Percentiles rank a stretch among this genome's conserved stretches.
Evolutionary conservation across 2,329 filamentous ascomycete species (phyloP).

Genomic region (Fusarium continuum): DNA sequence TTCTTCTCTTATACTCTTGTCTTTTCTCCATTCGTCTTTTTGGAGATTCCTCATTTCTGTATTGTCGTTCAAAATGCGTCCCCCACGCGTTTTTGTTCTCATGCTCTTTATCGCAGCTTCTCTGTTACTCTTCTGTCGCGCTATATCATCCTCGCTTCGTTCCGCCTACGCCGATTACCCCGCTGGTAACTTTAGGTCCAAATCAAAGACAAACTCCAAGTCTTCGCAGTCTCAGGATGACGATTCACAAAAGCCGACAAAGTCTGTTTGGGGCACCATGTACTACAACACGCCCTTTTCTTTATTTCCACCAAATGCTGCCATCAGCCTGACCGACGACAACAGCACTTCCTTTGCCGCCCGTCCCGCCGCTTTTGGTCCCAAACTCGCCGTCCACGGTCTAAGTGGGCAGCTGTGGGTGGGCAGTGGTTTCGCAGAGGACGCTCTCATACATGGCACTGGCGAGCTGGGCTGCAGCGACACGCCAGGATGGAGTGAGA

Average conservation of each 20-base stretch:
- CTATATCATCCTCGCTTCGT: constrained; percentile 54
- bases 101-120: constrained; percentile 62
- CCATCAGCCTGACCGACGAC: constrained; percentile 96
- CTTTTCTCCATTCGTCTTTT: constrained; percentile 1
- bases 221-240: constrained; percentile 23
- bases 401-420: constrained; percentile 93
- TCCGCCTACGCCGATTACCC: constrained; percentile 43
- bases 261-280: constrained; percentile 60
- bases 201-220: constrained; percentile 17
- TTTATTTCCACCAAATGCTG: constrained; percentile 92
- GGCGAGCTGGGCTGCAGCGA: constrained; percentile 96
- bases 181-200: constrained; percentile 39
- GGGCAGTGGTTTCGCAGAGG: constrained; percentile 89
- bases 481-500: constrained; percentile 85
- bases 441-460: constrained; percentile 69
- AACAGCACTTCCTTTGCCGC: constrained; percentile 98
- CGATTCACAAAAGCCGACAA: constrained; percentile 26
- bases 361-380: constrained; percentile 91
- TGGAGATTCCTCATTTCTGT: constrained; percentile 10
- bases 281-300: constrained; percentile 81
- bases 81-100: constrained; percentile 64
- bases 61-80: constrained; percentile 56
- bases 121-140: constrained; percentile 65
- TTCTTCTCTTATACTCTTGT: too few species aligned
- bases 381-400: constrained; percentile 76